phyloP scores from a whole-genome alignment of 331 rosid genomes.

The Spiraea crenata region DNA sequence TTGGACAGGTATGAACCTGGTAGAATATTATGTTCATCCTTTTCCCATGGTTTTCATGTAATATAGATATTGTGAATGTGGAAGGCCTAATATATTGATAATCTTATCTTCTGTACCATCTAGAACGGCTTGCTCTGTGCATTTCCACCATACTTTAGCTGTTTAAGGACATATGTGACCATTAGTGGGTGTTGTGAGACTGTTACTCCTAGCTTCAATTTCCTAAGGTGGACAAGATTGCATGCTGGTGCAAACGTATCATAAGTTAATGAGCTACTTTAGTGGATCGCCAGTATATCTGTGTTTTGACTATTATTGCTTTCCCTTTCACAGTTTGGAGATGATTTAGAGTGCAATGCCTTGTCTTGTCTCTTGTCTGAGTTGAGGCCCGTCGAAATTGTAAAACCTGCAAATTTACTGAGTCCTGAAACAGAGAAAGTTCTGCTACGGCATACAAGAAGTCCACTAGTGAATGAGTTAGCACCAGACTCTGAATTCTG shows the following conservation, averaged over 20 bases:
- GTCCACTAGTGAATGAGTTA: conserved; percentile 83
- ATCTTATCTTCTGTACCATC: background rate
- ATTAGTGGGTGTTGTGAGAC: background rate
- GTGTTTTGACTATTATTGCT: conserved; percentile 15
- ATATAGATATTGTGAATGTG: background rate
- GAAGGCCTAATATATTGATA: background rate
- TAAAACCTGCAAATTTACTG: conserved; percentile 76
- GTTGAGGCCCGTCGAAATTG: conserved; percentile 91
- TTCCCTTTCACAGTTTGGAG: conserved; percentile 60
- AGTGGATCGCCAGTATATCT: background rate
- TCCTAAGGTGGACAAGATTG: background rate
- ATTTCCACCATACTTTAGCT: conserved; percentile 2
- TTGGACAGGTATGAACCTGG: conserved; percentile 75
- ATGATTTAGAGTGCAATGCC: conserved; percentile 81
- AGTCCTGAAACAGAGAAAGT: conserved; percentile 83
- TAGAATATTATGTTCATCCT: background rate
- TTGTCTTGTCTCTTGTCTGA: conserved; percentile 80
- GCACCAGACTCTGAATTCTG: conserved; percentile 79
- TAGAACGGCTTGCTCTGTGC: background rate
- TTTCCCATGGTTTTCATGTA: background rate
- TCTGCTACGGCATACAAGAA: conserved; percentile 74
- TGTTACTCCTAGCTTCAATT: background rate
- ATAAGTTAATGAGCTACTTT: background rate
- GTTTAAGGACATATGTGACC: background rate
- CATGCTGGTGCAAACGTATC: background rate